Evolutionary conservation across 441 rosid species (phyloP), one percentile per base, ranked within the genome.

Genomic region (Lagerstroemia fauriei): DNA sequence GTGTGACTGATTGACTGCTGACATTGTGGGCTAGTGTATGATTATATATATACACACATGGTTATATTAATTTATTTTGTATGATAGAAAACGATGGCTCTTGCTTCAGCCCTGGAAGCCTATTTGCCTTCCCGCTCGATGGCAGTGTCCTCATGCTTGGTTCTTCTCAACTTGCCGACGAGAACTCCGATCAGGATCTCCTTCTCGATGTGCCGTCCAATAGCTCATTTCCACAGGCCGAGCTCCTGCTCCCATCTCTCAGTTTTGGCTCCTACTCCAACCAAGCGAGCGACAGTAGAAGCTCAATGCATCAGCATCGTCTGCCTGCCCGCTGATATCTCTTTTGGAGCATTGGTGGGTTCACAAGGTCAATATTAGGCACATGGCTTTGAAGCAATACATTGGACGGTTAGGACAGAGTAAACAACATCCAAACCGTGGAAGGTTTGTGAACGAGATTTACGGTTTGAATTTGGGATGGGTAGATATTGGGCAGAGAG

Each of bases 161-260:
- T 85, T 86, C 94, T 69, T 88, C 88, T 72, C 85, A 80, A 83
- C 92, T 88, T 81, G 88, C 84, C 12, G 89, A 89, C 79, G 93
- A 90, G 80, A 91, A 86, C 77, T 89, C 89, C 34, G 96, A 95
- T 80, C 97, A 93, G 85, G 98, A 95, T 84, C 89, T 95, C 82
- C 95, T 94, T 85, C 78, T 96, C 80, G 95, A 95, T 51, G 91
- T 96, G 86, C 98, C 99, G 44, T 91, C 92, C 82, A 92, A 93
- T 22, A 86, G 92, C 80, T 93, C 92, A 34, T 96, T 95, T 83
- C 92, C 98, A 73, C 95, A 93, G 88, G 99, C 98, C 63, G 99
- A 96, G 88, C 95, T 96, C 80, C 98, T 96, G 84, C 88, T 81
- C 79, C 94, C 94, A 27, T 51, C 84, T 83, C 59, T 27, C 10